Evolutionary conservation across 2,329 filamentous ascomycete genomes (phyloP).

Genomic region (Pestalotiopsis sp.): DNA sequence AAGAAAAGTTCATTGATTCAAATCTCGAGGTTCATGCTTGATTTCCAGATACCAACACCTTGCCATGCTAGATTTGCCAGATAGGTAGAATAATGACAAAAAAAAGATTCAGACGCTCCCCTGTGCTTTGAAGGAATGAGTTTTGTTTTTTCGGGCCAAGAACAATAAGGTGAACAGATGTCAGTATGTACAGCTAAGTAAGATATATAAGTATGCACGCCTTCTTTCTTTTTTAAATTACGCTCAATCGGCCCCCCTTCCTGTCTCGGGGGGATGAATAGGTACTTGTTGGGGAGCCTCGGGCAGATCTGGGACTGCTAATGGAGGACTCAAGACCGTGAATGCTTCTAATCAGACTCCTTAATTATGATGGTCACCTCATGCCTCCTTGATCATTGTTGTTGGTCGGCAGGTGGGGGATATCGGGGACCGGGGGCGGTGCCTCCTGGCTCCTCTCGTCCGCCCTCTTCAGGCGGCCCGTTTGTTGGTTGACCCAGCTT

Average conservation of each 20-base stretch:
- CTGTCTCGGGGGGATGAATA: not conserved
- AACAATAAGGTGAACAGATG: not conserved
- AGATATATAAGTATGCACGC: not conserved
- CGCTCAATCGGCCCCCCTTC: not conserved
- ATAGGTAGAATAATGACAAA: not conserved
- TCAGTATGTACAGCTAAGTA: slow-evolving; percentile 5
- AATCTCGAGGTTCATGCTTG: not conserved
- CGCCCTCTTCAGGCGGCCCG: slow-evolving; percentile 52
- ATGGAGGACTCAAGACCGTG: not conserved
- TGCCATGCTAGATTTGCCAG: not conserved
- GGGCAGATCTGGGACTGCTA: not conserved
- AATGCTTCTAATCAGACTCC: not conserved
- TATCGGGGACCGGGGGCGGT: slow-evolving; percentile 40
- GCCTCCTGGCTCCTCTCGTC: slow-evolving; percentile 40
- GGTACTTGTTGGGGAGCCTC: not conserved
- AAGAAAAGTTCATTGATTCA: not conserved
- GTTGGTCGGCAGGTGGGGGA: slow-evolving; percentile 33
- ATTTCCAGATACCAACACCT: not conserved
- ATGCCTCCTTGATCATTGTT: not conserved
- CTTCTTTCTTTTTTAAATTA: not conserved
- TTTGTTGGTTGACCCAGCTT: slow-evolving; percentile 69
- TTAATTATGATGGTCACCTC: not conserved
- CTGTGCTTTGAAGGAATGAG: not conserved
- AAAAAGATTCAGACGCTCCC: not conserved
- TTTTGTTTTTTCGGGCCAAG: not conserved